These are phyloP conservation scores for Trypanosoma avium DNA, from an alignment of 208 protist genomes.

Conservation along the genomic window DNA sequence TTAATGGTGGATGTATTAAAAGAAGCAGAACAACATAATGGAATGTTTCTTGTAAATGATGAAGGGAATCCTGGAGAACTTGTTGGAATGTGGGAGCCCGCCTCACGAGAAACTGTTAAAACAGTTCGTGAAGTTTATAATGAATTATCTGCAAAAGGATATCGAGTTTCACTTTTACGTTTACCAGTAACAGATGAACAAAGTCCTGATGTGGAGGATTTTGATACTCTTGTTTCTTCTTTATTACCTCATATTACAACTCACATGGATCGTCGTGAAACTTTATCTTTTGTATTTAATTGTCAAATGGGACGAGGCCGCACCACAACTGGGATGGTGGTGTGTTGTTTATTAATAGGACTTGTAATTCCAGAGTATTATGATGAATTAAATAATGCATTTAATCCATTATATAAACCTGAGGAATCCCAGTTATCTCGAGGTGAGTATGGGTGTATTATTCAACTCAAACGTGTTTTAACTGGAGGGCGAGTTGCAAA, in stretches of 20 bases:
- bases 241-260: conserved; percentile 74
- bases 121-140: conserved; percentile 83
- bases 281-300: conserved; percentile 90
- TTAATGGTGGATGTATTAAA: conserved; percentile 74
- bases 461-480: conserved; percentile 82
- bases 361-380: conserved; percentile 85
- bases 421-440: conserved; percentile 47
- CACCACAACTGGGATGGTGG: conserved; percentile 89
- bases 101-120: conserved; percentile 68
- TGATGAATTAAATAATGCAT: conserved; percentile 72
- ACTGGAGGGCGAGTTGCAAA: conserved; percentile 67
- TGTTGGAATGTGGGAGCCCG: conserved; percentile 77
- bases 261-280: conserved; percentile 69
- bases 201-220: conserved; percentile 74
- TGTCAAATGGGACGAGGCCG: conserved; percentile 90
- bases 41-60: conserved; percentile 87
- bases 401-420: conserved; percentile 60
- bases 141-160: conserved; percentile 49
- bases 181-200: conserved; percentile 89
- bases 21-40: conserved; percentile 73
- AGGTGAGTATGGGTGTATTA: conserved; percentile 77
- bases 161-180: conserved; percentile 64
- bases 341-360: conserved; percentile 86
- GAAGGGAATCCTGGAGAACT: conserved; percentile 85
- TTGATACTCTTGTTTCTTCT: conserved; percentile 65